Base-by-base conservation (phyloP, 1,139 yeast species). In the Torulaspora globosa region DNA sequence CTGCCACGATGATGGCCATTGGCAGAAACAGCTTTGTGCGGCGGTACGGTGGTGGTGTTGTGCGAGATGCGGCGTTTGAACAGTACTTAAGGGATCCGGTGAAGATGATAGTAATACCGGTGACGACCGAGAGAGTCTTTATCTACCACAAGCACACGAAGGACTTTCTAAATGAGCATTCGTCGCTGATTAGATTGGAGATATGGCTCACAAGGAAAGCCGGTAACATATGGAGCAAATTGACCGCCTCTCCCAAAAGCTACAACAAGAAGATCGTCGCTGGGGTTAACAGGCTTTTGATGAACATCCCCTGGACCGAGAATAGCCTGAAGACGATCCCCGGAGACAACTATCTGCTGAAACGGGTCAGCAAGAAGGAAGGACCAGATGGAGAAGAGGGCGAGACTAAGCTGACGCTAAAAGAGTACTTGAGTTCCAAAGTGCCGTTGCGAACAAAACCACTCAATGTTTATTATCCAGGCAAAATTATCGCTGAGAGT, bases 61-160 rank as follows among this genome's bases (percentile, higher is more conserved):
- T 23, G 40, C 41, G 43, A 15, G 50, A 39, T 24, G 24, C 50
- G 4, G 28, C 47, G 7, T 12, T 39, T 18, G 39, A 47, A 14
- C 44, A 60, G 43, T 54, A 62, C 43, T 27, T 60, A 16, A 47
- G 45, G 12, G 62, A 64, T 44, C 67, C 78, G 6, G 72, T 78
- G 32, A 78, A 75, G 53, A 67, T 81, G 15, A 66, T 81, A 15
- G 67, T 83, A 9, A 66, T 83, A 5, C 92, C 92, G 3, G 69
- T 84, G 16, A 81, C 86, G 4, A 70, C 77, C 3, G 62, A 70
- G 39, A 73, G 73, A 49, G 74, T 82, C 4, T 83, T 72, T 59
- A 64, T 83, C 11, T 77, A 80, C 57, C 82, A 83, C 63, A 76
- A 79, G 59, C 84, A 81, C 57, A 68, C 73, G 35, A 73, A 63